phyloP scores from a whole-genome alignment of 2,329 filamentous ascomycete genomes.

The Pyrenophora teres region DNA sequence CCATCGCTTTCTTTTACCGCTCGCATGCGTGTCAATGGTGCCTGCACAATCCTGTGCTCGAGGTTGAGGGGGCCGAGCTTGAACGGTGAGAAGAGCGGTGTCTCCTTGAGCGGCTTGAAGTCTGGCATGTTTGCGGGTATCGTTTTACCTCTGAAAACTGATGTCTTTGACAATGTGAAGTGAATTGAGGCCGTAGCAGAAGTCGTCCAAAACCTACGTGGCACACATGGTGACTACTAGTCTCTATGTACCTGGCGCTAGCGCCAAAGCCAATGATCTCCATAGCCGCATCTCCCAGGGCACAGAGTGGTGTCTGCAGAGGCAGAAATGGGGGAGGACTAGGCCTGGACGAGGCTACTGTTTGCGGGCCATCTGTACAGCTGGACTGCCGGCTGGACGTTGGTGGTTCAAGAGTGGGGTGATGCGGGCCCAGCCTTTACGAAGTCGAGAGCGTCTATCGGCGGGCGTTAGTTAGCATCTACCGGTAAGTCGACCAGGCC shows the following conservation, averaged over 20 bases:
- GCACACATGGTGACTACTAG: constrained; percentile 16
- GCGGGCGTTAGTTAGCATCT: constrained; percentile 1
- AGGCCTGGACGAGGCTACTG: neutral
- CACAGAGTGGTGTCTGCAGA: constrained; percentile 27
- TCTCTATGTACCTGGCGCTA: constrained; percentile 37
- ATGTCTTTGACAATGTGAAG: neutral
- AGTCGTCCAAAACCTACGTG: constrained; percentile 3
- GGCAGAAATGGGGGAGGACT: constrained; percentile 36
- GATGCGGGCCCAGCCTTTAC: constrained; percentile 1
- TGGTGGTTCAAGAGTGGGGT: constrained; percentile 29
- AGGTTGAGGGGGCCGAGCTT: constrained; percentile 43
- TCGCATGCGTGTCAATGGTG: constrained; percentile 51
- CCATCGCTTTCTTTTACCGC: constrained; percentile 55
- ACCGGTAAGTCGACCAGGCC: neutral
- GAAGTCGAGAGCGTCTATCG: constrained; percentile 4
- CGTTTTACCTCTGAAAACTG: constrained; percentile 1
- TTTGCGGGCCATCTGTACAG: too few relatives aligned
- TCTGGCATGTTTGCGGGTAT: constrained; percentile 32
- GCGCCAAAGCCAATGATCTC: constrained; percentile 7
- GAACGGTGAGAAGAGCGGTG: constrained; percentile 40
- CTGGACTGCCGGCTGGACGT: neutral
- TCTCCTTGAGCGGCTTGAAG: constrained; percentile 40
- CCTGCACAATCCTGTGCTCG: constrained; percentile 48
- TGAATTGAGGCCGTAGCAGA: constrained; percentile 1
- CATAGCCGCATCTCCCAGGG: constrained; percentile 24